Percentiles rank a stretch among this genome's conserved stretches.
Evolutionary conservation across 352 stramenopile genomes (phyloP).

Genomic region (Globisporangium nodosum): DNA sequence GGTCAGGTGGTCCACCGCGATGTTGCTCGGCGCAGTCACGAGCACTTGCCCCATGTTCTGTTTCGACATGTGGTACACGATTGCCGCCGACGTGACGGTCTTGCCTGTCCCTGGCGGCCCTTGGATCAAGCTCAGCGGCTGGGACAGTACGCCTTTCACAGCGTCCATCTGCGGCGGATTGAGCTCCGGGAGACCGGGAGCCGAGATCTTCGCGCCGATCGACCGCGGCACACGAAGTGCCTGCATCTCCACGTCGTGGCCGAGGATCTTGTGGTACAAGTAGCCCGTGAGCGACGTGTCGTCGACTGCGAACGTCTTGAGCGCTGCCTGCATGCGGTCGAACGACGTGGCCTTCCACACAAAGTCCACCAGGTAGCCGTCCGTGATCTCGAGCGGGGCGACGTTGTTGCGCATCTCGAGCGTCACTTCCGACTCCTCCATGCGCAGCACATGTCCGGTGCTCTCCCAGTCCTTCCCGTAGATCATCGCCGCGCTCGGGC

Average conservation of each 20-base stretch:
- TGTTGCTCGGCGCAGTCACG: constrained; percentile 98
- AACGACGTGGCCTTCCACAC: constrained; percentile 99
- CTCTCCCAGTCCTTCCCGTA: constrained; percentile 92
- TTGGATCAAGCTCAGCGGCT: constrained; percentile 98
- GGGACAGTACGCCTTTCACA: constrained; percentile 93
- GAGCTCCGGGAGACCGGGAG: constrained; percentile 94
- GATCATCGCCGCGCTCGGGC: constrained; percentile 71
- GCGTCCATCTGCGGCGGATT: constrained; percentile 97
- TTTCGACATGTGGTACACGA: constrained; percentile 99
- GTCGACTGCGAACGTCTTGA: constrained; percentile 99
- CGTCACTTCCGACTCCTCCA: constrained; percentile 82
- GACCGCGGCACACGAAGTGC: constrained; percentile 73
- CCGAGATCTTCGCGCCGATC: constrained; percentile 71
- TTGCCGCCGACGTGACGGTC: constrained; percentile 95
- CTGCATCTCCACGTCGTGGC: constrained; percentile 96
- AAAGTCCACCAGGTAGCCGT: constrained; percentile 97
- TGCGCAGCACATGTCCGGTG: constrained; percentile 89
- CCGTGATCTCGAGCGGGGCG: constrained; percentile 89
- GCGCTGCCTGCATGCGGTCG: constrained; percentile 97
- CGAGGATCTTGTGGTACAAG: constrained; percentile 99
- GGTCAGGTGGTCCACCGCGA: constrained; percentile 96
- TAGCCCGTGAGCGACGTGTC: constrained; percentile 98
- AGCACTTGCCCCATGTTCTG: constrained; percentile 98
- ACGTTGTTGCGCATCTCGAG: constrained; percentile 83
- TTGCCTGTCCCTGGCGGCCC: constrained; percentile 97